Evolutionary conservation across 306 rosid genomes (phyloP), one percentile per base, ranked within the genome.

Genomic region (Fragaria nilgerrensis): DNA sequence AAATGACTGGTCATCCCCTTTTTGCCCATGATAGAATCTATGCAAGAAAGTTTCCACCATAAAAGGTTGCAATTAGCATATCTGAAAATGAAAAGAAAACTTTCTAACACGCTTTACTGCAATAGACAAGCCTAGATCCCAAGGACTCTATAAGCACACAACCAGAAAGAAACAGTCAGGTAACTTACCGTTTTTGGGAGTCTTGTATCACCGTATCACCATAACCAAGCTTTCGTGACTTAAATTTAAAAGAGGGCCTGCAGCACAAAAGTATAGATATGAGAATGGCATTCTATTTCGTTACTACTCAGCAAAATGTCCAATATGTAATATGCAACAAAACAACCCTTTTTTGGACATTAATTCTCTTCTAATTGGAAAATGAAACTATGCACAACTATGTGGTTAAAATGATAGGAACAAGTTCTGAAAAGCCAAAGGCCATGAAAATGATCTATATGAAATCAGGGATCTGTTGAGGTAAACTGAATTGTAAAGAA

Each of bases 21-120:
- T 88, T 78, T 86, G 91, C 70, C 85, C 86, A 86, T 87, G 98
- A 84, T 90, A 87, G 82, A 77, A 84, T 92, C 98, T 91, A 71
- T 34, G 32, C 65, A 80, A 72, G 39, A 71, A 71, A 47, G 0
- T 48, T 36, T 73, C 27, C 59, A 48, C 59, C 66, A 69, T 63
- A 32, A 69, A 70, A 37, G 10, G 58, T 70, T 27, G 7, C 29
- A 15, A n/a, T 27, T 25, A 69, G 75, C 36, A 66, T 22, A 49
- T 29, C 17, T 13, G 25, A 10, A 68, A 25, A 15, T 16, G 3
- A 49, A 50, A 13, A 34, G 9, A 73, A 32, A 55, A 19, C 16
- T 41, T 15, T 53, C 27, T 27, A 29, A 29, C 48, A 55, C 19
- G 69, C 9, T 9, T 34, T 25, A 29, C 62, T 17, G 34, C 19